Base-by-base conservation (phyloP, 2,329 filamentous ascomycete species). In the Aspergillus puulaauensis region DNA sequence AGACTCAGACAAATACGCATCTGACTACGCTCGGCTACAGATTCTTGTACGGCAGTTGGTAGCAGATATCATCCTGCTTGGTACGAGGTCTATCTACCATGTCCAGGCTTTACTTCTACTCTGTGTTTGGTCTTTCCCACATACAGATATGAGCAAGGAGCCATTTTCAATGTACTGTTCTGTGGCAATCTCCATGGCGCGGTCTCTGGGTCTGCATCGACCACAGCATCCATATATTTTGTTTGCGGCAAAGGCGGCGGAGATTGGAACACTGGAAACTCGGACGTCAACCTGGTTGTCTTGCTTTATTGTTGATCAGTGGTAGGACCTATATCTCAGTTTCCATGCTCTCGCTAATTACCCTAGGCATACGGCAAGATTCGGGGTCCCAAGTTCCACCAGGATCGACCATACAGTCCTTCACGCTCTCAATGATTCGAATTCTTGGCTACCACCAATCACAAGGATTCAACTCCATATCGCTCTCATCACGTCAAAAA, bases 361-460 rank as follows among this genome's bases (percentile, higher is more conserved):
- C 5, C 12, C 15, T 24, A 52, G 39, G 50, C 50, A 52, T 15
- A 52, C 50, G 19, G 50, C 50, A 23, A 19, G 50, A 52, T 52
- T 44, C 1, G 39, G 50, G 0, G 50, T 44, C 39, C 50, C 50
- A 8, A 35, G 50, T n/a, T 52, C 39, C n/a, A 45, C 24, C 24
- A 31, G 50, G 23, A 44, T 52, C n/a, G 50, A 52, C n/a, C 50
- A 52, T 9, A 52, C 50, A n/a, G 39, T 52, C 24, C 39, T 52
- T 6, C 50, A 52, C n/a, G 37, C 37, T 11, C 14, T 52, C 24
- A 52, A 52, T 52, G n/a, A 8, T 3, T 33, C 50, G 1, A 23
- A 4, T 1, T 4, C 50, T 0, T 19, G 50, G 23, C 3, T 52
- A 33, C 24, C 39, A 23, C 9, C n/a, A 11, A 52, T n/a, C 3